A percentile compares a stretch with the other conserved stretches of the same genome.
Evolutionary conservation across 164 flowering plant species (phyloP).

Genomic region (Chimonanthus praecox): DNA sequence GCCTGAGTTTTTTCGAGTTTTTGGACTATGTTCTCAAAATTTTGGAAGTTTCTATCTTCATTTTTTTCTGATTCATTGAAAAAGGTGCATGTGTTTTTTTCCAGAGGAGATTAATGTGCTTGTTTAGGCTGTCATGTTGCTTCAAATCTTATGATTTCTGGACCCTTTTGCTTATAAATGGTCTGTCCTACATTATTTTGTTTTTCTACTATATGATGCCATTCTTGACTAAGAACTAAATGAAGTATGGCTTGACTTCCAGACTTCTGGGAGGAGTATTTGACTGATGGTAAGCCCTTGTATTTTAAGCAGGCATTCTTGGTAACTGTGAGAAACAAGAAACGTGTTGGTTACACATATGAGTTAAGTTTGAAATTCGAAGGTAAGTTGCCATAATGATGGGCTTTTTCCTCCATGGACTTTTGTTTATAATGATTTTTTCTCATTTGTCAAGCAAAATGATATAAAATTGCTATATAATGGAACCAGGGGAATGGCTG

Average conservation of each 20-base stretch:
- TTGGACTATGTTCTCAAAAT: too few relatives aligned
- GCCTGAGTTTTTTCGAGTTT: too few relatives aligned
- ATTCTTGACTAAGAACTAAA: not conserved
- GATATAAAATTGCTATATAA: not conserved
- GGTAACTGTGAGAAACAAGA: constrained; percentile 90
- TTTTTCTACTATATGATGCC: not conserved
- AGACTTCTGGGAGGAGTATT: not conserved
- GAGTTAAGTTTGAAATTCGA: constrained; percentile 67
- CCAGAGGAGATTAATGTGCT: not conserved
- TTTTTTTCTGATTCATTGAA: not conserved
- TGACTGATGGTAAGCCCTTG: constrained; percentile 3
- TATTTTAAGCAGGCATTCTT: constrained; percentile 65
- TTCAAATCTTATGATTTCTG: not conserved
- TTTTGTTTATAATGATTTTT: too few relatives aligned
- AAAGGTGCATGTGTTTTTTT: not conserved
- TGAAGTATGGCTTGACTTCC: not conserved
- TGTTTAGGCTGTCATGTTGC: not conserved
- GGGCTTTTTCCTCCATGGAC: not conserved
- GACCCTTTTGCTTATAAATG: not conserved
- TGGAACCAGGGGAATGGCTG: constrained; percentile 70
- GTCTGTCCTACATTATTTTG: not conserved
- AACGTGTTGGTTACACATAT: constrained; percentile 86
- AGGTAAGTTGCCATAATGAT: constrained; percentile 37
- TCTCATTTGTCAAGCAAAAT: too few relatives aligned
- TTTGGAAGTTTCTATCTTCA: too few relatives aligned